Evolutionary conservation across 768 basidiomycete genomes (phyloP).

Genomic region (Mrakia hoshinonis): DNA sequence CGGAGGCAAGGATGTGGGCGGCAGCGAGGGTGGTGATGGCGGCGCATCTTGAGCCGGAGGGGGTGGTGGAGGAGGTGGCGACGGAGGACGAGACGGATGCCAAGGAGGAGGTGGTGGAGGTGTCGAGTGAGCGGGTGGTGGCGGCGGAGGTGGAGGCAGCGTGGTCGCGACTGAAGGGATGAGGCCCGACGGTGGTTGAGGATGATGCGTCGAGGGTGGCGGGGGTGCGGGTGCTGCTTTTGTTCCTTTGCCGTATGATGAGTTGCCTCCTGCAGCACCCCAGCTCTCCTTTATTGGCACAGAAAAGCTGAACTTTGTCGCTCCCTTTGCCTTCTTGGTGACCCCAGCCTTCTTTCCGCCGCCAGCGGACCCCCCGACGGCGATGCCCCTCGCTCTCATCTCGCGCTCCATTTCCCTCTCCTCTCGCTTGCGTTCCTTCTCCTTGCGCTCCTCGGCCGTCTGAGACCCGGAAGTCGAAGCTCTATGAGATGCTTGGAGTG

Average conservation of each 20-base stretch:
- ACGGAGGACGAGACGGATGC: background rate
- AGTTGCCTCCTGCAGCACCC: constrained; percentile 2
- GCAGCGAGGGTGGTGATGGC: constrained; percentile 39
- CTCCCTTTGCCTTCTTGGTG: background rate
- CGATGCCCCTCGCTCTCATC: constrained; percentile 21
- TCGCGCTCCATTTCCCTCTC: constrained; percentile 20
- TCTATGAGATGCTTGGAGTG: constrained; percentile 21
- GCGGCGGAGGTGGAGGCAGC: background rate
- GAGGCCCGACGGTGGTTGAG: no score
- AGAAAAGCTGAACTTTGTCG: background rate
- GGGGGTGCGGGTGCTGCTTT: background rate
- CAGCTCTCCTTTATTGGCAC: constrained; percentile 3
- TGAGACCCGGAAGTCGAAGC: background rate
- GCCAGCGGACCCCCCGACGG: background rate
- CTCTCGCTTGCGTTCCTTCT: constrained; percentile 26
- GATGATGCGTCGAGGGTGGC: background rate
- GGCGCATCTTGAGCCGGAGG: constrained; percentile 44
- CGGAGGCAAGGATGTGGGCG: background rate
- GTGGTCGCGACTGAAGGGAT: no score
- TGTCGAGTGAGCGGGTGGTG: background rate
- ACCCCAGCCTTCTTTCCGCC: background rate
- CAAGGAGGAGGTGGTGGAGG: constrained; percentile 10
- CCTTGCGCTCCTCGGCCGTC: constrained; percentile 13
- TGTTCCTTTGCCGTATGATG: background rate
- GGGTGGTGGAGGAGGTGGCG: constrained; percentile 21